Evolutionary conservation across 2,329 filamentous ascomycete species (phyloP).

Genomic region (Xenoacremonium recifei): DNA sequence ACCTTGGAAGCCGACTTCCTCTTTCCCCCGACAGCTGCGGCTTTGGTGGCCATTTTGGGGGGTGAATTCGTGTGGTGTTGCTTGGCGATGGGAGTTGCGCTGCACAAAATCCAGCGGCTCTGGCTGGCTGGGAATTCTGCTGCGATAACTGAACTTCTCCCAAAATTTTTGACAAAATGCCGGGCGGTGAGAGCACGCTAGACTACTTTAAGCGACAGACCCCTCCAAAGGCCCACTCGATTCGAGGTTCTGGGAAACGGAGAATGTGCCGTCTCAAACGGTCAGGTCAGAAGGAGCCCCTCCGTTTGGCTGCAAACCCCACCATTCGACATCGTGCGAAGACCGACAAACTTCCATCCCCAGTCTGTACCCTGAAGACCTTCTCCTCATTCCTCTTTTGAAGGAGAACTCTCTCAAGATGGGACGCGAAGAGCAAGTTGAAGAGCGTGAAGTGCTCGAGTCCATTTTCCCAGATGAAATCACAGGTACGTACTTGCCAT

Average conservation of each 20-base stretch:
- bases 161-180: slow-evolving; percentile 31
- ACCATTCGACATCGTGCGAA: slow-evolving; percentile 2
- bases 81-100: slow-evolving; percentile 3
- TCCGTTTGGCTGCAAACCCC: slow-evolving; percentile 1
- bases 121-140: slow-evolving; percentile 11
- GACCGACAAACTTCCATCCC: too few species aligned
- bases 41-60: slow-evolving; percentile 48
- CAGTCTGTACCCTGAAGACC: too few species aligned
- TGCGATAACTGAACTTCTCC: slow-evolving; percentile 6
- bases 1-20: slow-evolving; percentile 51
- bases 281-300: slow-evolving; percentile 19
- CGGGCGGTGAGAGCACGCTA: slow-evolving; percentile 34
- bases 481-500: slow-evolving; percentile 58
- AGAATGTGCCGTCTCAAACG: slow-evolving; percentile 4
- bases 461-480: slow-evolving; percentile 99
- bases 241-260: too few species aligned
- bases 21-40: slow-evolving; percentile 49
- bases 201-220: too few species aligned
- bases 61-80: slow-evolving; percentile 3
- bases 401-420: slow-evolving; percentile 36
- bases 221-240: too few species aligned
- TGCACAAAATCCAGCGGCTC: neutral
- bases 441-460: slow-evolving; percentile 96
- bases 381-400: slow-evolving; percentile 4
- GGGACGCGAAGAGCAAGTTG: slow-evolving; percentile 83